A percentile compares a stretch with the other conserved stretches of the same genome.
Evolutionary conservation across 148 eudicot genomes (phyloP).

Genomic region (Rhododendron ovatum): DNA sequence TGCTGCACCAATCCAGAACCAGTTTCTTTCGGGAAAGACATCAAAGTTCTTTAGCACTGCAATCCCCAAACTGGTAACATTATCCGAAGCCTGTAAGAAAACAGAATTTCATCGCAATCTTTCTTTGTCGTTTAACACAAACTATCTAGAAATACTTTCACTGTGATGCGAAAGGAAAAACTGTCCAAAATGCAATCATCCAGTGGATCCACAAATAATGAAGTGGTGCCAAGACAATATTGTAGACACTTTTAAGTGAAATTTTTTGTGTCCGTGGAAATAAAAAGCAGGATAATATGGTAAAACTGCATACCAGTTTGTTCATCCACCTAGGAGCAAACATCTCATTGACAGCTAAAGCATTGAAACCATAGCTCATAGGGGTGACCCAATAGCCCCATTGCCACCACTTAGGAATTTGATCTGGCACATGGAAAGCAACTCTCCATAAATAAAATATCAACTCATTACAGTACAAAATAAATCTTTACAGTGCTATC

Average conservation of each 20-base stretch:
- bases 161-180: not conserved
- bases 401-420: conserved; percentile 74
- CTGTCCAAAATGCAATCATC: not conserved
- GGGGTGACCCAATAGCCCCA: conserved; percentile 98
- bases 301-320: conserved; percentile 39
- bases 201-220: not conserved
- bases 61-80: conserved; percentile 46
- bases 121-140: not conserved
- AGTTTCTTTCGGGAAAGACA: conserved; percentile 45
- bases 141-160: not conserved
- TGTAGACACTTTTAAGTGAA: not conserved
- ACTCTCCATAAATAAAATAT: not conserved
- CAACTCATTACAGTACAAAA: not conserved
- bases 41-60: conserved; percentile 52
- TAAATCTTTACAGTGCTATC: not conserved
- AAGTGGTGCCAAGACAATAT: not conserved
- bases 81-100: conserved; percentile 60
- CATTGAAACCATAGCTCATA: conserved; percentile 72
- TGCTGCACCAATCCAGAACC: conserved; percentile 93
- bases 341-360: conserved; percentile 87
- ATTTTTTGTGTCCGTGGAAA: not conserved
- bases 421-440: conserved; percentile 28
- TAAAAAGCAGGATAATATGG: not conserved
- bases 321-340: conserved; percentile 92
- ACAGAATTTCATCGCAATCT: not conserved